These are phyloP conservation scores for Silene conica DNA, from an alignment of 148 eudicot species.

Conservation along the genomic window DNA sequence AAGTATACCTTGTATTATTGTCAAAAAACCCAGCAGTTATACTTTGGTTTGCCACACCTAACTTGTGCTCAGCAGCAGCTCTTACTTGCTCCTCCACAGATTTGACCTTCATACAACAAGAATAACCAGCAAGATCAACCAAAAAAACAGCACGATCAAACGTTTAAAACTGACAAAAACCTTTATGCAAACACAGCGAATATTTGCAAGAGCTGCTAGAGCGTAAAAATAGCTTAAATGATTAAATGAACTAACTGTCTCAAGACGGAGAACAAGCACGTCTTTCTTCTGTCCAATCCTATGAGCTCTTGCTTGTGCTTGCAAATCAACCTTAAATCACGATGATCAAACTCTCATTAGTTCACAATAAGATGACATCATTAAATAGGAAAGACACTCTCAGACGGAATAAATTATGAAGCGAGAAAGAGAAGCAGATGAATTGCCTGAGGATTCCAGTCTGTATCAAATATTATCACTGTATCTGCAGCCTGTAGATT, in stretches of 20 bases:
- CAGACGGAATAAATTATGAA: neutral
- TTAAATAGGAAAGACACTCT: slow-evolving; percentile 4
- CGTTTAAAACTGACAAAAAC: neutral
- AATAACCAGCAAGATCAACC: slow-evolving; percentile 3
- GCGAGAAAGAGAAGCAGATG: neutral
- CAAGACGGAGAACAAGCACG: slow-evolving; percentile 97
- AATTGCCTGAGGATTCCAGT: slow-evolving; percentile 98
- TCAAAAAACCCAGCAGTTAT: slow-evolving; percentile 99
- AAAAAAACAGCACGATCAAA: neutral
- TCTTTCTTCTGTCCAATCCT: slow-evolving; percentile 99
- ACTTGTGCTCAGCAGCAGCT: slow-evolving; percentile 98
- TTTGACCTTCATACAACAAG: slow-evolving; percentile 49
- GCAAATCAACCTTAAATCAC: slow-evolving; percentile 83
- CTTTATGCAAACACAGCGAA: neutral
- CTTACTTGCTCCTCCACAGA: slow-evolving; percentile 96
- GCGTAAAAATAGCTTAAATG: slow-evolving; percentile 1
- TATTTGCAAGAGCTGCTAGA: neutral
- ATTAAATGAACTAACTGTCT: slow-evolving; percentile 54
- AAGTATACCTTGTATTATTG: slow-evolving; percentile 79
- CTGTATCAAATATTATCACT: slow-evolving; percentile 97
- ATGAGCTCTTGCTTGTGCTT: slow-evolving; percentile 99
- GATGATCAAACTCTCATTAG: slow-evolving; percentile 5
- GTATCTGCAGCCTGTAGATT: slow-evolving; percentile 99
- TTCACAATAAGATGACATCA: neutral
- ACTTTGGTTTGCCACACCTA: slow-evolving; percentile 99